phyloP scores from a whole-genome alignment of 1,139 yeast genomes.

The Groenewaldozyma auringiensis region DNA sequence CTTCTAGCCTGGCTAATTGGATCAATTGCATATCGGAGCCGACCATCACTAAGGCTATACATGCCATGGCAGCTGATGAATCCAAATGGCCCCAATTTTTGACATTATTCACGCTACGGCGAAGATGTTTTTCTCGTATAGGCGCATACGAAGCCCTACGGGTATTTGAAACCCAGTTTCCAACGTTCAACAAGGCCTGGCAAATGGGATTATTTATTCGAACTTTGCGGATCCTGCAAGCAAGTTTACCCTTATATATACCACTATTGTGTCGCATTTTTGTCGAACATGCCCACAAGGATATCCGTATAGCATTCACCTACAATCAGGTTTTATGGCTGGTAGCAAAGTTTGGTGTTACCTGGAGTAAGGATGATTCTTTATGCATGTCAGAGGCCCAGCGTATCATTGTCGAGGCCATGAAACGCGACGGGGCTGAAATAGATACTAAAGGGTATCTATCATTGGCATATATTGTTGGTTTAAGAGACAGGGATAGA shows the following conservation, averaged over 20 bases:
- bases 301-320: slow-evolving; percentile 10
- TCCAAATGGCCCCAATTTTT: slow-evolving; percentile 27
- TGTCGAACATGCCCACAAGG: slow-evolving; percentile 13
- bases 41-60: slow-evolving; percentile 17
- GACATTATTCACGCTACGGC: slow-evolving; percentile 22
- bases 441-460: slow-evolving; percentile 30
- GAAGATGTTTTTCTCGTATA: slow-evolving; percentile 19
- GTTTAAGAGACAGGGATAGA: slow-evolving; percentile 13
- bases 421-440: slow-evolving; percentile 13
- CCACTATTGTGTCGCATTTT: slow-evolving; percentile 24
- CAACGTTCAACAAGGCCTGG: slow-evolving; percentile 10
- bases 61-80: slow-evolving; percentile 15
- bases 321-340: slow-evolving; percentile 29
- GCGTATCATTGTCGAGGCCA: slow-evolving; percentile 18
- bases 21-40: slow-evolving; percentile 18
- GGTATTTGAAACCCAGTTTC: slow-evolving; percentile 15
- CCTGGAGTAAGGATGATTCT: slow-evolving; percentile 19
- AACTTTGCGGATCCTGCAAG: slow-evolving; percentile 18
- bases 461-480: slow-evolving; percentile 23
- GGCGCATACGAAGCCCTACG: slow-evolving; percentile 23
- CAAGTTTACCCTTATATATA: slow-evolving; percentile 21
- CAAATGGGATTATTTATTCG: slow-evolving; percentile 22
- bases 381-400: slow-evolving; percentile 23
- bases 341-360: slow-evolving; percentile 24
- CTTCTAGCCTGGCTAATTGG: slow-evolving; percentile 19